Base-by-base conservation (phyloP, 352 stramenopile genomes). In the Peronospora destructor region DNA sequence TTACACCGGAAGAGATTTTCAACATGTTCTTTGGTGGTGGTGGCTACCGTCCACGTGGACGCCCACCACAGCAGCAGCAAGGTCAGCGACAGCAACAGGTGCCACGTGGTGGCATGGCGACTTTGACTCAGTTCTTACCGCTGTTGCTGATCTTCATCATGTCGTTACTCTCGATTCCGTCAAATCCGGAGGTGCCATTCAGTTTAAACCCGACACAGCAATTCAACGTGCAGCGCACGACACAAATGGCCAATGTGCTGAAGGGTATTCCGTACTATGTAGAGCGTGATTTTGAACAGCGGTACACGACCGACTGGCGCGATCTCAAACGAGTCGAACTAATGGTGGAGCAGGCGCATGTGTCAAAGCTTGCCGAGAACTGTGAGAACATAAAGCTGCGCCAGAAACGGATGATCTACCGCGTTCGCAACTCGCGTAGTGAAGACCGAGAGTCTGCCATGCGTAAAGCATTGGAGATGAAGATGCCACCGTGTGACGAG, bases 11-110 rank as follows among this genome's bases (percentile, higher is more conserved):
- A 47, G 85, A 95, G 53, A 92, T 95, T 66, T 95, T 95, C 66
- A 94, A 93, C 68, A 92, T 94, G 80, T 93, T 95, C 52, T 95
- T 95, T 50, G 85, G 85, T 33, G 84, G 85, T 33, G 84, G 83
- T 10, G 76, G 79, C 23, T 86, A 91, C 50, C 78, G 69, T 47
- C 70, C 84, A 28, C 84, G 76, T 52, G 62, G 33, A 17, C 64
- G 66, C 12, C 58, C 68, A 23, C 62, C 57, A n/a, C 72, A 82
- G 35, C 66, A 57, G n/a, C 66, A 72, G n/a, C 66, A 69, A 54
- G 49, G 40, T 23, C 48, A 48, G 1, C 53, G 34, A 39, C 64
- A 71, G 8, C 66, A 73, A 35, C 59, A 64, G 12, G 51, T 76
- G 16, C 56, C 69, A 6, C 75, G 71, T 23, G 63, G 62, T 4